Base-by-base conservation (phyloP, 2,329 filamentous ascomycete species). In the Sporothrix curviconia region DNA sequence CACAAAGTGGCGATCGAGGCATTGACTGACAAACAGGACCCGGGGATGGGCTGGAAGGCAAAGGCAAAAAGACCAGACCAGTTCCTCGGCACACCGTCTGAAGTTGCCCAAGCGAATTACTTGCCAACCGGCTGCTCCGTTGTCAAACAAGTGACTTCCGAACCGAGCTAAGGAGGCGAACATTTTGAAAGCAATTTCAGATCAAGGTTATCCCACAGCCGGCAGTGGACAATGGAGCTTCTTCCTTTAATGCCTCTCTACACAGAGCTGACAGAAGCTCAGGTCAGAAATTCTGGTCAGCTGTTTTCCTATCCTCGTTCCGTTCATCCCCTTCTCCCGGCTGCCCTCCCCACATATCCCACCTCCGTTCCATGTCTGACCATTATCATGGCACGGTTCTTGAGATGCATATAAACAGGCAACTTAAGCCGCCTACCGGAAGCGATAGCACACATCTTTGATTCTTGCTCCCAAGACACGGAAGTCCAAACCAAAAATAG, bases 401-500 rank as follows among this genome's bases (percentile, higher is more conserved):
- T 4, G 34, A 14, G 11, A 9, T 8, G 19, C 53, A 56, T 44
- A 58, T 51, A 54, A 50, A 24, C 54, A 47, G 34, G 40, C 46
- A 60, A 42, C 17, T 43, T 51, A 55, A 49, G 43, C 54, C 54
- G 43, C 12, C 19, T 49, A 24, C 54, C 43, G 54, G 43, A 42
- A 47, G 43, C 54, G 36, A 50, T 5, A 15, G n/a, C n/a, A 34
- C 3, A 17, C 36, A 12, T 30, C 17, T 32, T 40, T 43, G 25
- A n/a, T 15, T 24, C 12, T 40, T n/a, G n/a, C n/a, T 2, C 3
- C 4, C 14, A 42, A 40, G 17, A 32, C 17, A 34, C 40, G 52
- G 52, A 55, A 46, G 5, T 8, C 7, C 22, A 19, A 14, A 19
- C 52, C 39, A 55, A 55, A 36, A 55, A 55, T 44, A 55, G 52